Base-by-base conservation (phyloP, 2,329 filamentous ascomycete species). In the Lachnellula occidentalis region DNA sequence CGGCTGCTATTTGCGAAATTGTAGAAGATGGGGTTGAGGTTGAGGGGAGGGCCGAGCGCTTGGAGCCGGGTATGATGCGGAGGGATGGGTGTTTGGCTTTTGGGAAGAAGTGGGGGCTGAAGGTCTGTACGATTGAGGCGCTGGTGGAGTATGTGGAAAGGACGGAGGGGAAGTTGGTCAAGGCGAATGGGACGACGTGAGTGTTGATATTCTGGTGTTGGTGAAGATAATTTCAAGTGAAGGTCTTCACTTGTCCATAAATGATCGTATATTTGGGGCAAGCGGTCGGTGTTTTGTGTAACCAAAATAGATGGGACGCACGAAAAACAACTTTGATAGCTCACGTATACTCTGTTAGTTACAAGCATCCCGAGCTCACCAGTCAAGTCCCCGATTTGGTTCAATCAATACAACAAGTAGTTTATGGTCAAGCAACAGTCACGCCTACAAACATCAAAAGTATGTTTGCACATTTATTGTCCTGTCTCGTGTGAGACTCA, bases 101-200 rank as follows among this genome's bases (percentile, higher is more conserved):
- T 78, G 94, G 91, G 27, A 83, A 84, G 72, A 85, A 80, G 72
- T 97, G 88, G 85, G 91, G 91, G 4, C 76, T 99, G 64, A 94
- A 88, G 76, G 90, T 95, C 56, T 95, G 92, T 74, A 97, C 94
- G 31, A 97, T 99, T 73, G 91, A 92, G 69, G 91, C 92, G 72
- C 72, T 99, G 73, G 86, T 92, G 27, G 77, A 76, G 54, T 88
- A 95, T 57, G 60, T 69, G 37, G 67, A 69, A 58, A 54, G 48
- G 55, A 67, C 53, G 42, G 64, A 69, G 54, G 66, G 66, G 43
- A 67, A 66, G 59, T 56, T 64, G 53, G 55, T 47, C n/a, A 59
- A 61, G 54, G 51, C 24, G 31, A 64, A 65, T 58, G 63, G 60
- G 21, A 58, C 50, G 31, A 34, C 41, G 15, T 62, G 50, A 57